Evolutionary conservation across 129 eudicot genomes (phyloP).

Genomic region (Chrysanthemum seticuspe): DNA sequence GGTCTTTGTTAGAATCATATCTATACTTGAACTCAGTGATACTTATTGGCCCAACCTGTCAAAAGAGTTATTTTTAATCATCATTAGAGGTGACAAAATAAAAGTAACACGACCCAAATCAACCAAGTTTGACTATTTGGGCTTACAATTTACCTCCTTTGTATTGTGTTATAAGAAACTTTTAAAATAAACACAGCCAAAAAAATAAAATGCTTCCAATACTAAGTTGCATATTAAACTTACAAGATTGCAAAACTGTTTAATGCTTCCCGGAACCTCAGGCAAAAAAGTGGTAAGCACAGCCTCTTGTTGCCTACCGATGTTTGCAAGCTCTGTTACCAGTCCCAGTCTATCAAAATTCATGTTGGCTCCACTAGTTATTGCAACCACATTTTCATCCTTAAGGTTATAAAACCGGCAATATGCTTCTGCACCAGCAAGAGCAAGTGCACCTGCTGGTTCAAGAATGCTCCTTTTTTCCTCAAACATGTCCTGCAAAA

Average conservation of each 20-base stretch:
- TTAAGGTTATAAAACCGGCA: slow-evolving; percentile 73
- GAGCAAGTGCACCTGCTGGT: slow-evolving; percentile 96
- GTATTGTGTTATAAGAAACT: too few relatives aligned
- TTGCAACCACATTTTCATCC: slow-evolving; percentile 64
- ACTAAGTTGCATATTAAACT: neutral
- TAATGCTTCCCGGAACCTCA: slow-evolving; percentile 75
- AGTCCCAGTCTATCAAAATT: slow-evolving; percentile 82
- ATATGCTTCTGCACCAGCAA: slow-evolving; percentile 97
- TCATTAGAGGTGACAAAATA: neutral
- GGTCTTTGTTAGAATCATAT: slow-evolving; percentile 46
- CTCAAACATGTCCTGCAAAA: slow-evolving; percentile 82
- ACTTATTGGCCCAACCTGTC: slow-evolving; percentile 76
- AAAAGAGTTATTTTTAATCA: slow-evolving; percentile 15
- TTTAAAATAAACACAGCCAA: too few relatives aligned
- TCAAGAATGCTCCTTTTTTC: slow-evolving; percentile 92
- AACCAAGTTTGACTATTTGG: too few relatives aligned
- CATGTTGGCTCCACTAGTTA: slow-evolving; percentile 97
- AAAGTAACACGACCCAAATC: too few relatives aligned
- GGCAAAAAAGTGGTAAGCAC: slow-evolving; percentile 94
- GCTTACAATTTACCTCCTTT: too few relatives aligned
- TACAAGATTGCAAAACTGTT: slow-evolving; percentile 64
- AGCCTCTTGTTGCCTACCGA: slow-evolving; percentile 82
- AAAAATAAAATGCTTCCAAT: neutral
- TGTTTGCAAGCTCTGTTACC: slow-evolving; percentile 88
- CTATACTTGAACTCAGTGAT: slow-evolving; percentile 88